These are phyloP conservation scores for Penicillium pulvis DNA, from an alignment of 495 filamentous ascomycete genomes.

Conservation along the genomic window DNA sequence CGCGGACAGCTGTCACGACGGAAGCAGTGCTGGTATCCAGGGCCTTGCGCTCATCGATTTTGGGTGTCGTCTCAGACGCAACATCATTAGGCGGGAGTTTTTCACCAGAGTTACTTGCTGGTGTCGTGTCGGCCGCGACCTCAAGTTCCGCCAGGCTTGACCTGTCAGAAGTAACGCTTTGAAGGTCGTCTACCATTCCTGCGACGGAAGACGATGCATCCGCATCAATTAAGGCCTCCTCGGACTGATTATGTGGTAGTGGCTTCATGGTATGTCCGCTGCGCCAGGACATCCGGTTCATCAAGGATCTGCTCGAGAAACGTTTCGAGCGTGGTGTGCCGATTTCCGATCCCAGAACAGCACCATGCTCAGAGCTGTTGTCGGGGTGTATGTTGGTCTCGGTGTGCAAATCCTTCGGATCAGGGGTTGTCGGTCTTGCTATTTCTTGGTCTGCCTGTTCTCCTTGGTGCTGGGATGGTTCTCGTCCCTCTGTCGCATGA, in stretches of 20 bases:
- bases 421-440: constrained; percentile 1
- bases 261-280: constrained; percentile 9
- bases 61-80: neutral
- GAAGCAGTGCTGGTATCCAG: neutral
- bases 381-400: constrained; percentile 23
- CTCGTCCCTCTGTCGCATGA: constrained; percentile 2
- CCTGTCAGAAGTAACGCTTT: constrained; percentile 21
- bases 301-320: constrained; percentile 26
- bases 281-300: constrained; percentile 23
- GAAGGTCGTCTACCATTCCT: constrained; percentile 30
- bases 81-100: neutral
- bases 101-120: neutral
- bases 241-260: constrained; percentile 24
- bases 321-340: constrained; percentile 35
- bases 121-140: neutral
- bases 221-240: constrained; percentile 28
- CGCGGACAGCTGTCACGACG: neutral
- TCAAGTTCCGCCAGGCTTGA: constrained; percentile 18
- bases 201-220: constrained; percentile 32
- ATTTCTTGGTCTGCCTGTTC: neutral
- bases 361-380: constrained; percentile 39
- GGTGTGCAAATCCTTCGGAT: constrained; percentile 3
- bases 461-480: neutral
- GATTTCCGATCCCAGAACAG: constrained; percentile 39
- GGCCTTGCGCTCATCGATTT: neutral